These are phyloP conservation scores for Tulasnella sp. DNA, from an alignment of 768 basidiomycete species.

Conservation along the genomic window DNA sequence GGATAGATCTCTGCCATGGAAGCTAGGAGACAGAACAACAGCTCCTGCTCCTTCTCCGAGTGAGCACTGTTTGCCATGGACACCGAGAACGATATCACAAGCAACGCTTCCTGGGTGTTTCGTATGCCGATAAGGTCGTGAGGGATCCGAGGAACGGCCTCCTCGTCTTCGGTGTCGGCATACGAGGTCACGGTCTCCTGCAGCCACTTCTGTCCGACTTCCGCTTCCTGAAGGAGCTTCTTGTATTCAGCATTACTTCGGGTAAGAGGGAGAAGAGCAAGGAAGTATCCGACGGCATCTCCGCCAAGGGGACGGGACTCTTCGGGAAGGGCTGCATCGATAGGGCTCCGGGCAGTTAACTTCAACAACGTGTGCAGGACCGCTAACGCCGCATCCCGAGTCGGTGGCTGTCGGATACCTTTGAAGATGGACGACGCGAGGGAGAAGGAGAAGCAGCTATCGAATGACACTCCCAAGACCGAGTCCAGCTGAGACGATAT, in stretches of 20 bases:
- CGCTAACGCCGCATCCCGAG: conserved; percentile 57
- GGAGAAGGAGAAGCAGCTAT: conserved; percentile 73
- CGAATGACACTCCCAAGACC: conserved; percentile 70
- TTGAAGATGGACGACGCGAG: conserved; percentile 82
- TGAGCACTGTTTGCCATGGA: conserved; percentile 72
- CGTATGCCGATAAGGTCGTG: conserved; percentile 56
- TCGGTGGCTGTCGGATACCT: conserved; percentile 65
- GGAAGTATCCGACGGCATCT: conserved; percentile 71
- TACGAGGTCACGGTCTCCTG: conserved; percentile 36
- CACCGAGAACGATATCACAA: conserved; percentile 68
- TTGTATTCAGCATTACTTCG: conserved; percentile 54
- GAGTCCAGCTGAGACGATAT: conserved; percentile 68
- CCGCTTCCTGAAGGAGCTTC: conserved; percentile 59
- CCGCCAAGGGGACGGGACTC: conserved; percentile 41
- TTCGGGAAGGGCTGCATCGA: background rate
- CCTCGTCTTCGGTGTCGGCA: conserved; percentile 34
- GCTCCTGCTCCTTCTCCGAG: conserved; percentile 74
- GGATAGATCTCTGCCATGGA: conserved; percentile 66
- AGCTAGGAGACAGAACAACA: conserved; percentile 70
- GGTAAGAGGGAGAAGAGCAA: conserved; percentile 69
- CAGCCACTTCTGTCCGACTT: conserved; percentile 48
- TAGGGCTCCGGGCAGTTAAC: conserved; percentile 45
- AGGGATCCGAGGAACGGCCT: conserved; percentile 50
- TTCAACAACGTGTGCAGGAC: conserved; percentile 60
- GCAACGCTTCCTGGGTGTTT: conserved; percentile 62